Base-by-base conservation (phyloP, 345 rosid genomes). In the Salix brachista region DNA sequence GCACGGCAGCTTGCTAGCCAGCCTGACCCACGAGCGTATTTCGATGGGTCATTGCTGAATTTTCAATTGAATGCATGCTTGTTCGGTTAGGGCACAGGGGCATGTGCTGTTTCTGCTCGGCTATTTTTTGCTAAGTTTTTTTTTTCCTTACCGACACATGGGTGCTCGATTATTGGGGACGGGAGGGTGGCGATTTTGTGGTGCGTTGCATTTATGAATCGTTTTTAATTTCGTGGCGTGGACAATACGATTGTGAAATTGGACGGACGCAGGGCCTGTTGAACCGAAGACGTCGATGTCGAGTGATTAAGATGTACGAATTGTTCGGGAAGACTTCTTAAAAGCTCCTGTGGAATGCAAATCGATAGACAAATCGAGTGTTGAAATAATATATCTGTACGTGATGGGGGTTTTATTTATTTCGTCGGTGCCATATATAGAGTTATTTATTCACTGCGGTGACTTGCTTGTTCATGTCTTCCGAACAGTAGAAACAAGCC, bases 121-220 rank as follows among this genome's bases (percentile, higher is more conserved):
- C 58, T 56, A 16, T 23, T 66, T 23, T 61, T n/a, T 50, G 48
- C 23, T n/a, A 72, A 14, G 32, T 5, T 8, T 18, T 41, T 18
- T 28, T 36, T 37, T 42, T 44, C 60, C 64, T 74, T 71, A 68
- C 86, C 82, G 80, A 82, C 89, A 85, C 82, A 30, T 58, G 74
- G 48, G 73, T 23, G 39, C 68, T 64, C 41, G 32, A 37, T 1
- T 56, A 14, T 69, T 36, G 18, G 7, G 18, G 7, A 4, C 28
- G 41, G 46, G 11, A 9, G 30, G 19, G 2, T 13, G 25, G 17
- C 14, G 44, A 18, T 13, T 58, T 41, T 46, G 25, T 58, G n/a
- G 4, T 25, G n/a, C 58, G 37, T 21, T 28, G 9, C 54, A 21
- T 17, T 6, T 7, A 52, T 52, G 8, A 19, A 18, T 52, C 46